Conservation (phyloP, 345 rosid species). For the Citropsis articulata region DNA sequence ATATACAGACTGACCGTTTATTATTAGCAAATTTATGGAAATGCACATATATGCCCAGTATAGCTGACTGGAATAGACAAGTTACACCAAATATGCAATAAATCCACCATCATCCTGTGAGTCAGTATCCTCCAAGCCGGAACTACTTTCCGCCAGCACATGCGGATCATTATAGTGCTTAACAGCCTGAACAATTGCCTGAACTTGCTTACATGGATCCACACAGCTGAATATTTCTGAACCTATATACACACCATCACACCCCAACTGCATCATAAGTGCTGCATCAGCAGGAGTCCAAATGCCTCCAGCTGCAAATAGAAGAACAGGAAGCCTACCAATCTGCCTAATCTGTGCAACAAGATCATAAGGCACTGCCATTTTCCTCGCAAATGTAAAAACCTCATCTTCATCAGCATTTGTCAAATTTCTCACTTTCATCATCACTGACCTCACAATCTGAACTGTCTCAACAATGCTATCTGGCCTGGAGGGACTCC, state of each 20-base stretch:
- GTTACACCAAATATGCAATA: not conserved
- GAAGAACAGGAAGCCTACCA: constrained; percentile 38
- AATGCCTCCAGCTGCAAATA: constrained; percentile 41
- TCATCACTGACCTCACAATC: constrained; percentile 52
- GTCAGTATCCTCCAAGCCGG: constrained; percentile 22
- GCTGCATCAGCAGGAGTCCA: constrained; percentile 42
- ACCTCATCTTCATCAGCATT: constrained; percentile 54
- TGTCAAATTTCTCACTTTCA: constrained; percentile 36
- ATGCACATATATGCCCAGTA: not conserved
- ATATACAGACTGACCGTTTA: not conserved
- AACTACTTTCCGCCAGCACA: constrained; percentile 27
- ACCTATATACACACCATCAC: constrained; percentile 38
- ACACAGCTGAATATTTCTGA: constrained; percentile 26
- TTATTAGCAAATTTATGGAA: not conserved
- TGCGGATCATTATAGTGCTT: constrained; percentile 34
- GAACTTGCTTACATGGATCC: constrained; percentile 27
- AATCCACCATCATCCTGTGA: constrained; percentile 12
- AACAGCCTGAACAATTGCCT: constrained; percentile 36
- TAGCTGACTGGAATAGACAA: not conserved
- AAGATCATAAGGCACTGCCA: constrained; percentile 34
- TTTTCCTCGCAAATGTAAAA: constrained; percentile 25
- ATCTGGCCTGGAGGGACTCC: constrained; percentile 17
- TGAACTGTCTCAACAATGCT: constrained; percentile 32
- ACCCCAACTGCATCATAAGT: constrained; percentile 43
- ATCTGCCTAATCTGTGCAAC: constrained; percentile 32